Base-by-base conservation (phyloP, 306 rosid species). In the Prunus dulcis region DNA sequence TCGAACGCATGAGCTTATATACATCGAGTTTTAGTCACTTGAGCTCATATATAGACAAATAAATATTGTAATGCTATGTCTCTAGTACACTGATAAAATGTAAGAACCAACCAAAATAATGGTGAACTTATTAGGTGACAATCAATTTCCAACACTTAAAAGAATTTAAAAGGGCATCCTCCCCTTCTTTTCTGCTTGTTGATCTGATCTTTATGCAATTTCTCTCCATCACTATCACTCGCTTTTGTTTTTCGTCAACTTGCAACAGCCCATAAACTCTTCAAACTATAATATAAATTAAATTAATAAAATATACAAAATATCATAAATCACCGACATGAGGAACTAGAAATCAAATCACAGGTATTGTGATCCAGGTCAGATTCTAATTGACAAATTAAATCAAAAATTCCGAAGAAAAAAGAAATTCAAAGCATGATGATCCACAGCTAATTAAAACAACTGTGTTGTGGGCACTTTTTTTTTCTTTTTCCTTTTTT, bases 281-380 rank as follows among this genome's bases (percentile, higher is more conserved):
- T 49, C 4, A 78, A 18, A 72, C 50, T 64, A 66, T 50, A 64
- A 41, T 12, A 63, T 0, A 69, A 57, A 75, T 12, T 38, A 49
- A 71, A 30, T 46, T 51, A 52, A 14, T 58, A 72, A 18, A 12
- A 46, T 61, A 62, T 20, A 38, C 71, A 67, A 25, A 38, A 60
- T 34, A 62, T 81, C 46, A 53, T 76, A 32, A 69, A 75, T 81
- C 86, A 72, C 88, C 90, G 91, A 87, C 87, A 76, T 15, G 67
- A 68, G 52, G 2, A 50, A 64, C 49, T 76, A 19, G 43, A 41
- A 46, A 60, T 80, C 49, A 64, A 71, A 79, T 68, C 64, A 58
- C 69, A 41, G 64, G 74, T 66, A 64, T 64, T 63, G 22, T 75
- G 74, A 72, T 64, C 63, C 67, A 51, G 49, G 74, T 84, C 78